Conservation (phyloP, 2,329 filamentous ascomycete species). For the Incumbomyces delicatus region DNA sequence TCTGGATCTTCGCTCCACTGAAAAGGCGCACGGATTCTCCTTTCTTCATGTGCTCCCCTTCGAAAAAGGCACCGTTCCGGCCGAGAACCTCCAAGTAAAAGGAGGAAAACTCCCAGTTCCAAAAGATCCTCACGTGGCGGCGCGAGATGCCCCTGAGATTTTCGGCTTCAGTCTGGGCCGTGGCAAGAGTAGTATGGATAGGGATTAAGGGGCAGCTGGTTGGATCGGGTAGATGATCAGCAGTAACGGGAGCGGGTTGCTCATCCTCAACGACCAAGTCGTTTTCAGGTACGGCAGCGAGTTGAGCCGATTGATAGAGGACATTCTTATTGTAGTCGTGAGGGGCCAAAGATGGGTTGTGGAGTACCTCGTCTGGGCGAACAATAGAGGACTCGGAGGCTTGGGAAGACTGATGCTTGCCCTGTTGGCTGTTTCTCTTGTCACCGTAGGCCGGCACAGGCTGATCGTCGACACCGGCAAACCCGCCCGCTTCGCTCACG, state of each 20-base stretch:
- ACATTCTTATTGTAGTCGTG: constrained; percentile 20
- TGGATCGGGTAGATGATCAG: constrained; percentile 20
- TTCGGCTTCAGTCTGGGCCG: constrained; percentile 25
- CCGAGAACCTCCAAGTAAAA: constrained; percentile 53
- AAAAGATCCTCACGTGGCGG: constrained; percentile 52
- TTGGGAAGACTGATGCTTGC: constrained; percentile 16
- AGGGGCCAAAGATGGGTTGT: constrained; percentile 17
- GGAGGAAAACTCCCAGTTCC: constrained; percentile 46
- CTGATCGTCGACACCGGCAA: constrained; percentile 24
- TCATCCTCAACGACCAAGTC: constrained; percentile 14
- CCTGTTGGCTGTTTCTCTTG: constrained; percentile 5
- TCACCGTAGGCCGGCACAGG: constrained; percentile 9
- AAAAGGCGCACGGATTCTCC: constrained; percentile 41
- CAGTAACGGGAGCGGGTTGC: constrained; percentile 20
- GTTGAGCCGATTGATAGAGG: constrained; percentile 14
- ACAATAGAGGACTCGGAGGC: constrained; percentile 16
- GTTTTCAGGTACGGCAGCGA: constrained; percentile 8
- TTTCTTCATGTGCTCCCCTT: constrained; percentile 39
- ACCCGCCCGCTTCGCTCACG: constrained; percentile 47
- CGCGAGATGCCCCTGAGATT: constrained; percentile 52
- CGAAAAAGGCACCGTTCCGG: constrained; percentile 48
- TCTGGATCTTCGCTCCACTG: constrained; percentile 50
- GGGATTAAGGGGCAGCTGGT: constrained; percentile 37
- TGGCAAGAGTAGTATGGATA: constrained; percentile 44
- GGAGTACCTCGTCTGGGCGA: constrained; percentile 18